Conservation (phyloP, 176 grass and related monocot species). For the Luzula sylvatica region DNA sequence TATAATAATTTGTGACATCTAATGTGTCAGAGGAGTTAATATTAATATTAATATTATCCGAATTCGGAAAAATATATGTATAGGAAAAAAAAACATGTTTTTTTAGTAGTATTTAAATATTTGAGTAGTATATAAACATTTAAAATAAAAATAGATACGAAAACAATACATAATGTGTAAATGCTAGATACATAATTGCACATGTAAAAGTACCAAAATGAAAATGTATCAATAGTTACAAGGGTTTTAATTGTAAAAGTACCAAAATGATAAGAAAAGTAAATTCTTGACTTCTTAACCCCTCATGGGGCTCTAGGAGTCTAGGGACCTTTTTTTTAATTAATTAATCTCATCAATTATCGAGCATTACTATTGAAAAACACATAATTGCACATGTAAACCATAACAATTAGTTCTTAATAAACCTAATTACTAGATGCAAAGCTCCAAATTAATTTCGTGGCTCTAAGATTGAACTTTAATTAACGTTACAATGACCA, state of each 20-base stretch:
- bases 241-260: not conserved
- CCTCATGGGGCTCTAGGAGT: not conserved
- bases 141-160: no score
- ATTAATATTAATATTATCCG: no score
- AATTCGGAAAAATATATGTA: no score
- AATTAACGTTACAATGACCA: conserved; percentile 5
- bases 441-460: conserved; percentile 47
- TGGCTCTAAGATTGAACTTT: conserved; percentile 52
- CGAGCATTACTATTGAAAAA: not conserved
- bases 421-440: conserved; percentile 22
- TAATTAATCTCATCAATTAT: not conserved
- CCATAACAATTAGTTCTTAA: conserved; percentile 14
- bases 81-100: no score
- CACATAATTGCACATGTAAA: conserved; percentile 12
- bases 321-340: conserved; percentile 6
- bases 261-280: not conserved
- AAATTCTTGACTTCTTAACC: conserved; percentile 6
- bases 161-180: no score
- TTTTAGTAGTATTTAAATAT: no score
- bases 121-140: no score
- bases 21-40: no score
- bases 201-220: no score
- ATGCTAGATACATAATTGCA: not conserved
- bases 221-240: not conserved
- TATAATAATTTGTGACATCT: no score